phyloP scores from a whole-genome alignment of 306 rosid genomes.

The Prunus fruticosa region DNA sequence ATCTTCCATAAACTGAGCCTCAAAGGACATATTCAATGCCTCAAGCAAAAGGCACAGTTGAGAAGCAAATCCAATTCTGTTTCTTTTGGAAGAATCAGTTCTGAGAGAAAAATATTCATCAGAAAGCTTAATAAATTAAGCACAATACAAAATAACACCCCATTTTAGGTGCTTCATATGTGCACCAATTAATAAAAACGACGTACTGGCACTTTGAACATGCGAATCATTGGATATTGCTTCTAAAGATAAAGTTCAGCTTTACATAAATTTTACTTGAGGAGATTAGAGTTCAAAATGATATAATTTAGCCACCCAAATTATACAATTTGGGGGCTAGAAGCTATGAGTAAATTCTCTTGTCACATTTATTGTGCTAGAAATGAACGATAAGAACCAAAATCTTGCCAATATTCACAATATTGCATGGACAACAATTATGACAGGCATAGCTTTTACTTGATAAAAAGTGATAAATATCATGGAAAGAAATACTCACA shows the following conservation, averaged over 20 bases:
- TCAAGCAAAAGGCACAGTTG: conserved; percentile 69
- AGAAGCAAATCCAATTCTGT: conserved; percentile 74
- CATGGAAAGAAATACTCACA: conserved; percentile 35
- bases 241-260: neutral
- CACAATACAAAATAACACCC: neutral
- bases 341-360: neutral
- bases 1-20: conserved; percentile 91
- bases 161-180: neutral
- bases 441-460: conserved; percentile 15
- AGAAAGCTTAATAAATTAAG: neutral
- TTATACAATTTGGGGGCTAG: neutral
- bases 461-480: conserved; percentile 11
- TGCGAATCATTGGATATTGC: neutral
- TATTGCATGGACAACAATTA: conserved; percentile 11
- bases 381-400: conserved; percentile 18
- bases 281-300: neutral
- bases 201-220: neutral
- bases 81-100: conserved; percentile 61
- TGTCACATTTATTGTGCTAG: neutral
- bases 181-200: neutral
- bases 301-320: neutral
- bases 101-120: conserved; percentile 30
- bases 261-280: neutral
- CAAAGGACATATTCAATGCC: conserved; percentile 76
- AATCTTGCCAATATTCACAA: neutral